Conservation (phyloP, 2,329 filamentous ascomycete species). For the Grosmannia clavigera region DNA sequence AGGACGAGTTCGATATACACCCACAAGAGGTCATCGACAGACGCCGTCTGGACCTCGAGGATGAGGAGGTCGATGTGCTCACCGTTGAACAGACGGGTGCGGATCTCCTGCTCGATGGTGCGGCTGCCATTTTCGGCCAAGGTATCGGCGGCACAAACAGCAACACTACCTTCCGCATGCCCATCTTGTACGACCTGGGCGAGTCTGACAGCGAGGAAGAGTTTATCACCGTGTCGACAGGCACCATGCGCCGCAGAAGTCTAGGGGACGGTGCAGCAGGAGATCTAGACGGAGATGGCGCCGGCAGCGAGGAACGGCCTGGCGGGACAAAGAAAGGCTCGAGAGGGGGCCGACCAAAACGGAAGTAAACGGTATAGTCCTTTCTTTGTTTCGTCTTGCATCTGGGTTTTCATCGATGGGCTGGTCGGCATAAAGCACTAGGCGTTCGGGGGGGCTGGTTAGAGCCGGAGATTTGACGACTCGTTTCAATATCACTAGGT, state of each 20-base stretch:
- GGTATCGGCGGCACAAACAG: neutral
- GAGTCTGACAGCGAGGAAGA: conserved; percentile 96
- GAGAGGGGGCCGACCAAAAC: conserved; percentile 27
- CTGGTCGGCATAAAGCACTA: neutral
- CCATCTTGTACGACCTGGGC: conserved; percentile 81
- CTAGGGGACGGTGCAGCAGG: conserved; percentile 56
- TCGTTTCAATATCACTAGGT: neutral
- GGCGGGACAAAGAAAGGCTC: conserved; percentile 14
- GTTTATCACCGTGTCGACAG: conserved; percentile 52
- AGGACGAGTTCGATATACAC: conserved; percentile 98
- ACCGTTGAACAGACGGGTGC: conserved; percentile 57
- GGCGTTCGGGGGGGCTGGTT: neutral
- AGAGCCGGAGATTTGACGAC: neutral
- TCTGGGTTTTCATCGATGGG: neutral
- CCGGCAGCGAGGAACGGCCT: conserved; percentile 19
- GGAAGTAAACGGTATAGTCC: neutral
- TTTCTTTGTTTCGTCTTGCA: neutral
- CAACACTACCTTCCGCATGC: conserved; percentile 61
- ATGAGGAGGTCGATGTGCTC: conserved; percentile 85
- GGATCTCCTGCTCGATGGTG: conserved; percentile 30
- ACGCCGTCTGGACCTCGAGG: conserved; percentile 77
- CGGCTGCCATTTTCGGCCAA: neutral
- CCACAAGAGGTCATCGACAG: conserved; percentile 90
- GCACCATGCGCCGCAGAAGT: conserved; percentile 80
- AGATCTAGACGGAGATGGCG: conserved; percentile 25